Conservation (phyloP, 192 early-diverging fungal genomes). For the Coemansia sp. region DNA sequence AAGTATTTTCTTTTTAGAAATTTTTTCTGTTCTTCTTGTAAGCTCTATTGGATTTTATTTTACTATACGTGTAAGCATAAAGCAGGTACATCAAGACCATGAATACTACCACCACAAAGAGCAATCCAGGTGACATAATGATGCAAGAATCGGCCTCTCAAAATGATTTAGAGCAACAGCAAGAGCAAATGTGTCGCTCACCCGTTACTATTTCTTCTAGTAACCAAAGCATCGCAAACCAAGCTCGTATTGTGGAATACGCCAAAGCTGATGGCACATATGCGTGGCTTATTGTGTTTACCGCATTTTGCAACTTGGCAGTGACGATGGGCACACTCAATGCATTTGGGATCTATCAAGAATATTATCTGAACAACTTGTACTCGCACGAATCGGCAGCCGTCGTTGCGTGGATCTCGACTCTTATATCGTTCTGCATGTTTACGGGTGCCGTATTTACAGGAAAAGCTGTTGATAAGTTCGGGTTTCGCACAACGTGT, state of each 20-base stretch:
- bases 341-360: conserved; percentile 18
- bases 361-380: conserved; percentile 15
- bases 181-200: neutral
- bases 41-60: neutral
- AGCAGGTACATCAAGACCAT: neutral
- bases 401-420: conserved; percentile 16
- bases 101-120: neutral
- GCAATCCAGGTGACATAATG: neutral
- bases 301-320: conserved; percentile 8
- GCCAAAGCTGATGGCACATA: conserved; percentile 11
- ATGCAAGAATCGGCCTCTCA: neutral
- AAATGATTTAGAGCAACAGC: neutral
- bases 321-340: conserved; percentile 20
- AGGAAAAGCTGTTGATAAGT: conserved; percentile 10
- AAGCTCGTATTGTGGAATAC: conserved; percentile 1
- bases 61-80: neutral
- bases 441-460: conserved; percentile 20
- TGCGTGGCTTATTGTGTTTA: conserved; percentile 12
- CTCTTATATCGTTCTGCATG: conserved; percentile 26
- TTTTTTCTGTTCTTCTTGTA: too few species aligned
- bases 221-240: neutral
- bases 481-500: conserved; percentile 12
- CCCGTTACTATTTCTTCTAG: neutral
- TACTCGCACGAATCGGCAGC: conserved; percentile 12
- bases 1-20: too few species aligned